phyloP scores from a whole-genome alignment of 2,329 filamentous ascomycete genomes.

The Ilyonectria destructans region DNA sequence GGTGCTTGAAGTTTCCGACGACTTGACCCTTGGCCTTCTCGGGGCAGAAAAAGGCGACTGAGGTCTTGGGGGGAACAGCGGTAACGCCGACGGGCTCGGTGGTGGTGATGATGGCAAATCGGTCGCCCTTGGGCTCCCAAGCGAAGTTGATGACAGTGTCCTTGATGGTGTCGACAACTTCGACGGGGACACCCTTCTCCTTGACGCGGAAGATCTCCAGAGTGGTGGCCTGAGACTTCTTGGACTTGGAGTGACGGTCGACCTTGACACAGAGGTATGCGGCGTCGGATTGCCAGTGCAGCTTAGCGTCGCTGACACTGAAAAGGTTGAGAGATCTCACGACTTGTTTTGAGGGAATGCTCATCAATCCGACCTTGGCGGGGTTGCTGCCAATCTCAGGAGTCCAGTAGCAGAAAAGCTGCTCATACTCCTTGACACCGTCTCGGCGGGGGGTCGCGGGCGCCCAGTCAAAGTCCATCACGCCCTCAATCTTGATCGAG shows the following conservation, averaged over 20 bases:
- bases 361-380: constrained; percentile 97
- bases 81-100: constrained; percentile 85
- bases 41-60: constrained; percentile 96
- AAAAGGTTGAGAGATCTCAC: constrained; percentile 97
- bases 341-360: constrained; percentile 93
- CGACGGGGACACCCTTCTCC: constrained; percentile 98
- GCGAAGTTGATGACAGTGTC: constrained; percentile 99
- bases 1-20: constrained; percentile 95
- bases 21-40: constrained; percentile 90
- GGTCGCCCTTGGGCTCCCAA: constrained; percentile 98
- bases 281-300: constrained; percentile 98
- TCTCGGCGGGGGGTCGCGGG: constrained; percentile 87
- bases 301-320: constrained; percentile 96
- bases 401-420: constrained; percentile 98
- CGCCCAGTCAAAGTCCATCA: constrained; percentile 98
- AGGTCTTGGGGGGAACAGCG: constrained; percentile 92
- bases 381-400: constrained; percentile 98
- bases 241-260: constrained; percentile 98
- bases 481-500: constrained; percentile 95
- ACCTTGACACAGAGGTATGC: constrained; percentile 98
- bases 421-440: constrained; percentile 91
- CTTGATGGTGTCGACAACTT: constrained; percentile 98
- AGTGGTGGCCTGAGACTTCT: constrained; percentile 97
- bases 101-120: constrained; percentile 97
- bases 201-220: constrained; percentile 98